Conservation (phyloP, 2,329 filamentous ascomycete species). For the Paracoccidioides lutzii region DNA sequence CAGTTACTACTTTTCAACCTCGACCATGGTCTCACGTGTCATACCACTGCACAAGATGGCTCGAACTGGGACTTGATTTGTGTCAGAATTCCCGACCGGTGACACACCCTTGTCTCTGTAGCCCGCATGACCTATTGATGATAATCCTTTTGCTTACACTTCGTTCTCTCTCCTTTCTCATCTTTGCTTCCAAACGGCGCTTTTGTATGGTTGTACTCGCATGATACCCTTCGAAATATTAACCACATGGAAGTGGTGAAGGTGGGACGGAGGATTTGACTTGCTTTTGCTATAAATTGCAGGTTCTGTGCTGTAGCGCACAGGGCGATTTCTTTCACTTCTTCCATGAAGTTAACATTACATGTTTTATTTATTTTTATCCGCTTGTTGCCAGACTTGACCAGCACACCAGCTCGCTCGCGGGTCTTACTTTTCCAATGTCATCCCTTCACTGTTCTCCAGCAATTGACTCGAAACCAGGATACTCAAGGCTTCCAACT, state of each 20-base stretch:
- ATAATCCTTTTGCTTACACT: background rate
- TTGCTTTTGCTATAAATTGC: background rate
- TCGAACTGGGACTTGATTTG: background rate
- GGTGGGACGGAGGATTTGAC: background rate
- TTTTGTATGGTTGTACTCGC: conserved; percentile 1
- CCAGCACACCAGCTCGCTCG: background rate
- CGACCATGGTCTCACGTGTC: no score
- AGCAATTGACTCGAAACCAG: background rate
- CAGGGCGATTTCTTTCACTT: background rate
- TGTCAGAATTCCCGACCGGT: background rate
- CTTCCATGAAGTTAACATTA: background rate
- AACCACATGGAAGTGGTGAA: background rate
- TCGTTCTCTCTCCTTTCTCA: background rate
- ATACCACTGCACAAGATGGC: background rate
- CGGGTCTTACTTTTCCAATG: background rate
- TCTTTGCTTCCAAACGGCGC: background rate
- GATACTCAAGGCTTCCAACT: background rate
- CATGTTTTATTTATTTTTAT: background rate
- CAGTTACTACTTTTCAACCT: background rate
- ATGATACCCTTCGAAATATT: conserved; percentile 2
- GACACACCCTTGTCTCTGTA: background rate
- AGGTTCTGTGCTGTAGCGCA: conserved; percentile 1
- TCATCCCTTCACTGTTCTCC: background rate
- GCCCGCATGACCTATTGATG: background rate
- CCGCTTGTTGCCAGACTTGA: background rate